Evolutionary conservation across 805 yeast genomes (phyloP), one percentile per base, ranked within the genome.

Genomic region (Wickerhamiella qilinensis): DNA sequence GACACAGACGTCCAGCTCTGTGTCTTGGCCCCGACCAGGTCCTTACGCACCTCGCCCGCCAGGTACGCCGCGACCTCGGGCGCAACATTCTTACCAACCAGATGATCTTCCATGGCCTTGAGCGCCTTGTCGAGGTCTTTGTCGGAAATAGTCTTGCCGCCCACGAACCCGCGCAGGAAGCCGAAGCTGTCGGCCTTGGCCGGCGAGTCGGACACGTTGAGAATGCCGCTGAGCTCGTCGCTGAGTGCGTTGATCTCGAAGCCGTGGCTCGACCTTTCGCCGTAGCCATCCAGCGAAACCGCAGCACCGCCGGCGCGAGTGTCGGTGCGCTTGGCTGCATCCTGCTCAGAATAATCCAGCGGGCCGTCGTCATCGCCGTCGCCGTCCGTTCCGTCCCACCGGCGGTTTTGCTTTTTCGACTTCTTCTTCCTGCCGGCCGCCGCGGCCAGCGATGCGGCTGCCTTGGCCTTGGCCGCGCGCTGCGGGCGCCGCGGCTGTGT

Each of bases 11-110:
- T 78, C 71, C 84, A 79, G 43, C 64, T 71, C 32, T 71, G 73
- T 0, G 83, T 77, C 38, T 75, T 78, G 12, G 82, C 72, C 1
- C 91, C 93, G 2, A 75, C 62, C 33, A 91, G 57, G 41, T 75
- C 77, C 44, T 67, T 66, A 39, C 75, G 76, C 29, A 91, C 84
- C 41, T 75, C 76, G 14, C 72, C 68, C 33, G 83, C 72, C 35
- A 88, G 66, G 34, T 71, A 68, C 30, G 66, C 73, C 0, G 97
- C 91, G 2, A 85, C 93, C 41, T 79, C 81, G 9, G 93, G 91
- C 3, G 96, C 91, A 24, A 88, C 91, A 51, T 88, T 88, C 50
- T 86, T 88, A 45, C 77, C 67, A 43, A 91, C 71, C 39, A 88
- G 63, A 49, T 83, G 93, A 41, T 81, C 79, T 39, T 73, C 69